These are phyloP conservation scores for Populus alba DNA, from an alignment of 345 rosid genomes.

Conservation along the genomic window DNA sequence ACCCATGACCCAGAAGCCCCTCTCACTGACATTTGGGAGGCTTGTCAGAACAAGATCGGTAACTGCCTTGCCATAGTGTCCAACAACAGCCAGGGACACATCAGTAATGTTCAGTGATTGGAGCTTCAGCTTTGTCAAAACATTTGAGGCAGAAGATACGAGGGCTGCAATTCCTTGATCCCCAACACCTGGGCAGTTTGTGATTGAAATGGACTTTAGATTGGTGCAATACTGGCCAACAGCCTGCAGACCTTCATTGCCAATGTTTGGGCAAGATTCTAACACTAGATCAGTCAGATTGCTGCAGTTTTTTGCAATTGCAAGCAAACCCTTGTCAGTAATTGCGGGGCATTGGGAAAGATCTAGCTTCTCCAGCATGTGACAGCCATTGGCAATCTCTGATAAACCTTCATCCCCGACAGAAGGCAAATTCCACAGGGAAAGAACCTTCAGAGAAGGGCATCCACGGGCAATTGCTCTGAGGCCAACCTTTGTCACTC, in stretches of 20 bases:
- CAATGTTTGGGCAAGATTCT: slow-evolving; percentile 72
- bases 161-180: slow-evolving; percentile 82
- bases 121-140: slow-evolving; percentile 64
- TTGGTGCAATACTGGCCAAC: slow-evolving; percentile 59
- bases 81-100: slow-evolving; percentile 77
- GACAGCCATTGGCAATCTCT: slow-evolving; percentile 81
- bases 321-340: slow-evolving; percentile 59
- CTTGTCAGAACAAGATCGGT: slow-evolving; percentile 62
- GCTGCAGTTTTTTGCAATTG: slow-evolving; percentile 70
- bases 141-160: slow-evolving; percentile 46
- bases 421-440: slow-evolving; percentile 65
- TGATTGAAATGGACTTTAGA: slow-evolving; percentile 67
- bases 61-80: slow-evolving; percentile 77
- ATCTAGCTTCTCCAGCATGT: slow-evolving; percentile 75
- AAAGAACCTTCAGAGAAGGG: slow-evolving; percentile 63
- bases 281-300: slow-evolving; percentile 64
- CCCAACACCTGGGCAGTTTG: slow-evolving; percentile 68
- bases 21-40: slow-evolving; percentile 63
- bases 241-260: slow-evolving; percentile 72
- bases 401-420: slow-evolving; percentile 62
- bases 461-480: slow-evolving; percentile 74
- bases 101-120: slow-evolving; percentile 73
- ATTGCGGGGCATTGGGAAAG: slow-evolving; percentile 57
- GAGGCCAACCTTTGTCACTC: slow-evolving; percentile 70
- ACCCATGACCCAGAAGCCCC: slow-evolving; percentile 98